Evolutionary conservation across 768 basidiomycete genomes (phyloP).

Genomic region (Suillus brevipes): DNA sequence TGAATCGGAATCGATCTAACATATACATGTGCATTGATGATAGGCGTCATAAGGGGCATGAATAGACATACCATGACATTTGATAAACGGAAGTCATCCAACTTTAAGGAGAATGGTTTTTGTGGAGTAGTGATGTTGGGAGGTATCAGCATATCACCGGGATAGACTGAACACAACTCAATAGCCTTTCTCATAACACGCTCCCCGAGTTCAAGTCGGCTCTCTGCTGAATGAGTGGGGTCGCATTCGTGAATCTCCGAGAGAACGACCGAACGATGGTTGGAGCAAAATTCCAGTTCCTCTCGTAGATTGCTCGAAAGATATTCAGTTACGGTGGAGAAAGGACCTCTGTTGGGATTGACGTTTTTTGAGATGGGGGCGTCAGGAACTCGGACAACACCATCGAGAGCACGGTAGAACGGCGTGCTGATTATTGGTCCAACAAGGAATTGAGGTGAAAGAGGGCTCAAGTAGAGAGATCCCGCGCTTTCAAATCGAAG

Average conservation of each 20-base stretch:
- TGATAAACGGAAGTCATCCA: constrained; percentile 9
- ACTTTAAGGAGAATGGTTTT: background rate
- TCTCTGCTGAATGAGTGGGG: background rate
- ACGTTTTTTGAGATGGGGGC: background rate
- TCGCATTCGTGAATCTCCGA: background rate
- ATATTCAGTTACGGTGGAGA: background rate
- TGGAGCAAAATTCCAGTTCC: background rate
- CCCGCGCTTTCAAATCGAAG: constrained; percentile 4
- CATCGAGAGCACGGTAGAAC: background rate
- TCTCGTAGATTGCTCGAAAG: background rate
- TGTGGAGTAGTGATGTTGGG: background rate
- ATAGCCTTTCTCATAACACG: constrained; percentile 5
- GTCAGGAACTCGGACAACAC: background rate
- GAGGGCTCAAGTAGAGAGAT: constrained; percentile 4
- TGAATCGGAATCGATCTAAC: constrained; percentile 1
- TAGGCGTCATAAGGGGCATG: too few species aligned
- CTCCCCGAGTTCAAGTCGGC: constrained; percentile 10
- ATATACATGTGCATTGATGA: background rate
- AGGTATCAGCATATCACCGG: constrained; percentile 1
- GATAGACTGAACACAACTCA: constrained; percentile 5
- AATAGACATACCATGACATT: background rate
- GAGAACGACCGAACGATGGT: background rate
- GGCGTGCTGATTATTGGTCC: background rate
- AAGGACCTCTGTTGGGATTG: background rate
- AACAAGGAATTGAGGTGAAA: background rate